Conservation (phyloP, 2,329 filamentous ascomycete genomes). For the Pseudocercospora eumusae region DNA sequence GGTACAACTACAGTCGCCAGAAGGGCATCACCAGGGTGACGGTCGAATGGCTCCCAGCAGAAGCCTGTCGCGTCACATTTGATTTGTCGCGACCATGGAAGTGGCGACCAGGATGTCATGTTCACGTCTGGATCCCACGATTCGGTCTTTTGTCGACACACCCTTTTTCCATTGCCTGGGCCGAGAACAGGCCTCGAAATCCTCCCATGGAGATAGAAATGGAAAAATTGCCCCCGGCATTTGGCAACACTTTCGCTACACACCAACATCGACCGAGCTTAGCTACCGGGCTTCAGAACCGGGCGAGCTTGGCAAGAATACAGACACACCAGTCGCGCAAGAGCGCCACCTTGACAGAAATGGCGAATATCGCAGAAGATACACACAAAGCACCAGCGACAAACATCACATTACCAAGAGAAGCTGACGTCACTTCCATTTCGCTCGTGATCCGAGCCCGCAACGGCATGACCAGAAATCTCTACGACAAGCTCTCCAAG, state of each 20-base stretch:
- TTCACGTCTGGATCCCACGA: conserved; percentile 61
- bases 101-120: conserved; percentile 59
- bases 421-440: conserved; percentile 52
- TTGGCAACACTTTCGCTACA: conserved; percentile 10
- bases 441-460: conserved; percentile 72
- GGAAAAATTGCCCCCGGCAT: conserved; percentile 36
- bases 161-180: conserved; percentile 55
- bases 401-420: conserved; percentile 32
- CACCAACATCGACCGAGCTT: conserved; percentile 18
- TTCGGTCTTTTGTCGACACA: conserved; percentile 48
- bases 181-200: conserved; percentile 51
- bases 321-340: conserved; percentile 17
- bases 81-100: conserved; percentile 57
- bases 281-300: conserved; percentile 11
- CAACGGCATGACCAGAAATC: conserved; percentile 69
- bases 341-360: conserved; percentile 18
- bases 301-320: conserved; percentile 11
- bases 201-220: conserved; percentile 39
- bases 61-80: conserved; percentile 63
- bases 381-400: conserved; percentile 22
- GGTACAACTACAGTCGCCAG: conserved; percentile 56
- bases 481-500: conserved; percentile 68
- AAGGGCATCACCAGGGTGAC: conserved; percentile 54
- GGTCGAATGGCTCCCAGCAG: conserved; percentile 60
- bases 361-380: conserved; percentile 25